Percentiles rank a stretch among this genome's conserved stretches.
phyloP scores from a whole-genome alignment of 2,329 filamentous ascomycete genomes.

The Rugonectria rugulosa region DNA sequence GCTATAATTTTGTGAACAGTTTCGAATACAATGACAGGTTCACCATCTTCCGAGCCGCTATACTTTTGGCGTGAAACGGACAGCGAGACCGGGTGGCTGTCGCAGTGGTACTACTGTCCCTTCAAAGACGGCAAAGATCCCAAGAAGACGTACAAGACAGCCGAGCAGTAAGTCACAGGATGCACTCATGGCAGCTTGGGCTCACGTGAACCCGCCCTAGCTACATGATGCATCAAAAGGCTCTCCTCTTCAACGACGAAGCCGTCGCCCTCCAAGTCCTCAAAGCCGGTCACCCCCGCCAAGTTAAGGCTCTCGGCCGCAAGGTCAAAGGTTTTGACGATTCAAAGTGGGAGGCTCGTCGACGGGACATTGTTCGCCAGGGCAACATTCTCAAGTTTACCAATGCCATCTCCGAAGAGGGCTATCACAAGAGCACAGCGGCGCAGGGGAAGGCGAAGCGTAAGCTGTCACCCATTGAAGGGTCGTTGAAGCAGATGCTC shows the following conservation, averaged over 20 bases:
- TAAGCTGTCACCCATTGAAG: conserved; percentile 40
- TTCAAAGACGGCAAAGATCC: conserved; percentile 53
- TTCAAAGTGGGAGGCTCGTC: conserved; percentile 58
- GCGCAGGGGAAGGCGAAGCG: conserved; percentile 26
- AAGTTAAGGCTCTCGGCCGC: conserved; percentile 63
- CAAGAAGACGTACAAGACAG: conserved; percentile 53
- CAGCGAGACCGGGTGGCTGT: conserved; percentile 61
- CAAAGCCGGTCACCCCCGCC: conserved; percentile 51
- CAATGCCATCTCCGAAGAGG: conserved; percentile 43
- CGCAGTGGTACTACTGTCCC: conserved; percentile 65
- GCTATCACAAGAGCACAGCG: conserved; percentile 34
- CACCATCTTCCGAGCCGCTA: conserved; percentile 33
- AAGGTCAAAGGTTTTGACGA: conserved; percentile 61
- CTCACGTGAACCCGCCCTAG: conserved; percentile 33
- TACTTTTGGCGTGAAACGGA: conserved; percentile 60
- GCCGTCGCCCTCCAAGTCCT: conserved; percentile 58
- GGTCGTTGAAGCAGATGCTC: conserved; percentile 55
- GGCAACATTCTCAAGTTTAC: conserved; percentile 69
- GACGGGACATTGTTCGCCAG: conserved; percentile 62
- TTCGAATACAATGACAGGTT: conserved; percentile 15
- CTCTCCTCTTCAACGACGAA: conserved; percentile 56
- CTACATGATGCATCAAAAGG: conserved; percentile 65
- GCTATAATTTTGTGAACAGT: too few species aligned
- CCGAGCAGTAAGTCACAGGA: conserved; percentile 61
- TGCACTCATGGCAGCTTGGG: background rate